Conservation (phyloP, 2,329 filamentous ascomycete species). For the Botrytis byssoidea region DNA sequence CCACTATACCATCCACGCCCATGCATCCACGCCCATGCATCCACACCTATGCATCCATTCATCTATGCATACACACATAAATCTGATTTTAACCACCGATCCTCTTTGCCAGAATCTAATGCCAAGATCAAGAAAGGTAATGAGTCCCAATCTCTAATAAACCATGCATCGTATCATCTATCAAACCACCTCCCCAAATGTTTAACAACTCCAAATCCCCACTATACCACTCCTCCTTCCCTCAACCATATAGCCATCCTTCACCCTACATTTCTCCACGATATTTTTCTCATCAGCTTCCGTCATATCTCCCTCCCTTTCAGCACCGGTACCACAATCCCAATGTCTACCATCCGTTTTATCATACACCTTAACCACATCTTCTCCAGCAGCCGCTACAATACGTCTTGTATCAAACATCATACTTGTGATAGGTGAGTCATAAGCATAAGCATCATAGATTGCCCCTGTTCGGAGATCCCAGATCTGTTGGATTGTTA, state of each 20-base stretch:
- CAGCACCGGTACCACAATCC: slow-evolving; percentile 86
- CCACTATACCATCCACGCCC: background rate
- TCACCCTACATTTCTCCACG: slow-evolving; percentile 84
- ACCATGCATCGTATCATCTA: background rate
- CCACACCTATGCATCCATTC: background rate
- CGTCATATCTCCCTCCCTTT: slow-evolving; percentile 47
- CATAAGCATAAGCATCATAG: slow-evolving; percentile 93
- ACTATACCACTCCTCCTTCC: slow-evolving; percentile 84
- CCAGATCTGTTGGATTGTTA: slow-evolving; percentile 73
- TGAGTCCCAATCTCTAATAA: background rate
- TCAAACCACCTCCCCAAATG: background rate
- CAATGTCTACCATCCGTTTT: slow-evolving; percentile 94
- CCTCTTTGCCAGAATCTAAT: background rate
- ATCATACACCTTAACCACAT: slow-evolving; percentile 97
- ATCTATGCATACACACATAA: background rate
- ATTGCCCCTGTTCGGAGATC: slow-evolving; percentile 95
- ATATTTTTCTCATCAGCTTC: slow-evolving; percentile 57
- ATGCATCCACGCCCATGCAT: no score
- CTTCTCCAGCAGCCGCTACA: slow-evolving; percentile 83
- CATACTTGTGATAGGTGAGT: slow-evolving; percentile 88
- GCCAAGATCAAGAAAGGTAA: background rate
- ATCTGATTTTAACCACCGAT: background rate
- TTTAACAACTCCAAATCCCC: slow-evolving; percentile 81
- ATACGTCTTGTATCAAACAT: slow-evolving; percentile 94
- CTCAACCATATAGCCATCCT: slow-evolving; percentile 91